Conservation (phyloP, 805 yeast species). For the Cyberlindnera samutprakarnensis region DNA sequence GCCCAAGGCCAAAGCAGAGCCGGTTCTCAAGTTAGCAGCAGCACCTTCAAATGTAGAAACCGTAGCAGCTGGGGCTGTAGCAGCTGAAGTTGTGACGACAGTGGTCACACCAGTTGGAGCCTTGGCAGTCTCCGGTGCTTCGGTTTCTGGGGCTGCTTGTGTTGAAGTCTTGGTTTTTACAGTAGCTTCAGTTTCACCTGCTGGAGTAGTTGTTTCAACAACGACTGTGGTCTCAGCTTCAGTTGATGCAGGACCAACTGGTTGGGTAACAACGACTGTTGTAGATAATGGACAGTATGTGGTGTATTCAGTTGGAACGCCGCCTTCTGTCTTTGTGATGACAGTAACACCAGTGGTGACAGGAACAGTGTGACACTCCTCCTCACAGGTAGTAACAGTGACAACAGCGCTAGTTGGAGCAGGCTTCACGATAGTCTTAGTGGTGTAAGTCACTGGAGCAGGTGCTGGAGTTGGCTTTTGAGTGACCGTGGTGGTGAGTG, state of each 20-base stretch:
- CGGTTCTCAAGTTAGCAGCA: constrained; percentile 18
- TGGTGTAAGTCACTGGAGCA: no score
- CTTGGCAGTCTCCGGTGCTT: no score
- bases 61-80: constrained; percentile 4
- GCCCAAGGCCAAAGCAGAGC: constrained; percentile 22
- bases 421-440: constrained; percentile 2
- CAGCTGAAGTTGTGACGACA: constrained; percentile 2
- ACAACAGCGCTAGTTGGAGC: not conserved
- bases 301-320: constrained; percentile 18
- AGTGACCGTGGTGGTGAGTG: not conserved
- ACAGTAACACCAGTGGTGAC: constrained; percentile 22
- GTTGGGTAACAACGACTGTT: no score
- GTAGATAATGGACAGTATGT: constrained; percentile 19
- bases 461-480: not conserved
- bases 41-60: constrained; percentile 14
- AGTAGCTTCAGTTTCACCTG: constrained; percentile 26
- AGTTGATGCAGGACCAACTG: no score
- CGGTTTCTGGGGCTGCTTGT: no score
- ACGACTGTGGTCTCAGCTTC: constrained; percentile 5
- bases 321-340: constrained; percentile 16
- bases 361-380: constrained; percentile 16
- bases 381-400: constrained; percentile 19
- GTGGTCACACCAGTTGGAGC: constrained; percentile 5
- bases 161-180: no score
- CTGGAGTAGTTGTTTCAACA: constrained; percentile 6